Conservation (phyloP, 106 monocot genomes). For the Narthecium ossifragum region DNA sequence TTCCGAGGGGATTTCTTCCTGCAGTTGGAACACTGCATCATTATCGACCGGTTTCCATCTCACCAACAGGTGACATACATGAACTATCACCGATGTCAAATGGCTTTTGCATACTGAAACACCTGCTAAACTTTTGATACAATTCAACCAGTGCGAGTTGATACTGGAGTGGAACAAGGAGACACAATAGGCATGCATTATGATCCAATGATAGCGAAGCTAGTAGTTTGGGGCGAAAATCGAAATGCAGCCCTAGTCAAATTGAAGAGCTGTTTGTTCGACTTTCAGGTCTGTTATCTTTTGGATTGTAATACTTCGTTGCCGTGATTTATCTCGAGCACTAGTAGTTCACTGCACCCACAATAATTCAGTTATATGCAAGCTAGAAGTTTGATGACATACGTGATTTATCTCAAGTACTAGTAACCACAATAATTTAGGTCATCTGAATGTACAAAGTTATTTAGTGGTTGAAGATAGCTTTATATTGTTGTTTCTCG, state of each 20-base stretch:
- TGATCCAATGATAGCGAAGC: conserved; percentile 99
- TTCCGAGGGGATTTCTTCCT: conserved; percentile 94
- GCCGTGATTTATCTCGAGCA: too few species aligned
- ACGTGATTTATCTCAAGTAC: too few species aligned
- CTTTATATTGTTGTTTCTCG: too few species aligned
- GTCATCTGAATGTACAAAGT: too few species aligned
- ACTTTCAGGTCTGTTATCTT: conserved; percentile 98
- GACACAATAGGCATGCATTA: conserved; percentile 90
- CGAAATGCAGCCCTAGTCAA: conserved; percentile 76
- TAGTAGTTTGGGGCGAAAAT: conserved; percentile 97
- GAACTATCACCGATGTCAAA: not conserved
- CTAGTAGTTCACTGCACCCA: too few species aligned
- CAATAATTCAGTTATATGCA: too few species aligned
- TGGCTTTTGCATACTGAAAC: too few species aligned
- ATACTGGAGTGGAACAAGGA: conserved; percentile 93
- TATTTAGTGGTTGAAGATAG: too few species aligned
- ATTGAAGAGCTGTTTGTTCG: conserved; percentile 63
- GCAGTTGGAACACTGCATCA: conserved; percentile 86
- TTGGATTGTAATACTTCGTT: too few species aligned
- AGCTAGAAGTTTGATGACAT: too few species aligned
- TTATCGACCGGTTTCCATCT: conserved; percentile 52
- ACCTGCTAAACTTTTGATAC: conserved; percentile 4
- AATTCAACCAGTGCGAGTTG: conserved; percentile 67
- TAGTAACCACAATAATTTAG: too few species aligned
- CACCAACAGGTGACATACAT: conserved; percentile 50